Base-by-base conservation (phyloP, 163 green algal genomes). In the Trebouxia gelatinosa region DNA sequence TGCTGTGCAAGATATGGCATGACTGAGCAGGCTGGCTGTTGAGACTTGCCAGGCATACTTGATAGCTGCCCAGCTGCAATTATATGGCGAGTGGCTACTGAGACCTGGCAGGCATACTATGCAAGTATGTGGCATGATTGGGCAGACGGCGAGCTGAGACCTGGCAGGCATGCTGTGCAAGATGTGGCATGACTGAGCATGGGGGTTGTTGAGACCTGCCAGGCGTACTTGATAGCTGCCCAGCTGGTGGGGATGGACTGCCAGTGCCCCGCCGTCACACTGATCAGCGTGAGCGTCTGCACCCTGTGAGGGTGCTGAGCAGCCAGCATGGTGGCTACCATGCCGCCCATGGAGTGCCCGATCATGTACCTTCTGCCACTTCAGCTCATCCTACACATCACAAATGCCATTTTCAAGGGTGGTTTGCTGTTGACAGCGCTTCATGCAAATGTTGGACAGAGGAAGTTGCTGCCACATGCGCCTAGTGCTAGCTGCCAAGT, bases 271-370 rank as follows among this genome's bases (percentile, higher is more conserved):
- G 74, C 81, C 39, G 85, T 82, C 2, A 76, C 72, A 34, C 54
- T 80, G 35, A 93, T 81, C 46, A 90, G 75, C 6, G 80, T 87
- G 26, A 93, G 84, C 7, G 80, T 87, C 23, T 31, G 46, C 34
- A 91, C 66, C 4, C 80, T 65, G 9, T 84, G 35, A 2, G 89
- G 89, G 21, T 75, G 67, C 70, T 70, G n/a, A 2, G 79, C 77
- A 16, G 87, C 86, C 64, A 93, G 71, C 70, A 85, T 83, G 28
- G 58, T 71, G 1, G 84, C 84, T n/a, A 93, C 83, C 89, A 93
- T 93, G 57, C 74, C 86, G 19, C 89, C 89, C 89, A 93, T 91
- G 58, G 72, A 78, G 81, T 90, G 87, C 1, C 89, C 89, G 26
- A 93, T 81, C 17, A 77, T 93, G 89, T 11, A 86, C 89, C 5